phyloP scores from a whole-genome alignment of 495 filamentous ascomycete species.

The Penicillium arizonense region DNA sequence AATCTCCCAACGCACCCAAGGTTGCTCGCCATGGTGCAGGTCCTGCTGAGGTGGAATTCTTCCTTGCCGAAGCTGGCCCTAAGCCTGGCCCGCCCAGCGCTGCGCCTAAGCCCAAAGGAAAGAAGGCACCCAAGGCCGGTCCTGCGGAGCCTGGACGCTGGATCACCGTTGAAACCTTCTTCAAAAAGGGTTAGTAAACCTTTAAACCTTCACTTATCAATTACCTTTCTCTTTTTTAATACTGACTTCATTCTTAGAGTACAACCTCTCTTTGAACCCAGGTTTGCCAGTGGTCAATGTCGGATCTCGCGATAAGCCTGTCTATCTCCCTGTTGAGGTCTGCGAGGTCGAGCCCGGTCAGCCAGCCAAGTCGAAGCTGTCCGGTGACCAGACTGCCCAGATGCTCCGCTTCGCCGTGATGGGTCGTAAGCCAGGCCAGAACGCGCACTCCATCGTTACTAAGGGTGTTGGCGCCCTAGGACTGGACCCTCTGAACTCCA shows the following conservation, averaged over 20 bases:
- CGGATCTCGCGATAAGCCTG: conserved; percentile 55
- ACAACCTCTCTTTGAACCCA: conserved; percentile 40
- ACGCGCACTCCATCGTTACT: conserved; percentile 62
- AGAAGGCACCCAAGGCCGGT: conserved; percentile 29
- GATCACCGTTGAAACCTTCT: conserved; percentile 52
- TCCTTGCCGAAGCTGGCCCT: conserved; percentile 24
- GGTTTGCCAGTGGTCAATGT: conserved; percentile 67
- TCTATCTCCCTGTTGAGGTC: conserved; percentile 66
- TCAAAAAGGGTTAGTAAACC: conserved; percentile 41
- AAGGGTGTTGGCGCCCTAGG: conserved; percentile 52
- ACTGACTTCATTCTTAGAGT: conserved; percentile 26
- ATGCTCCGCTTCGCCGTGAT: conserved; percentile 71
- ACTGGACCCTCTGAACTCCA: conserved; percentile 29
- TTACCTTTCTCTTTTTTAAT: not conserved
- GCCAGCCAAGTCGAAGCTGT: conserved; percentile 53
- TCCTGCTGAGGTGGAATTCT: conserved; percentile 48
- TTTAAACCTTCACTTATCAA: not conserved
- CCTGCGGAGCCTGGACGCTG: conserved; percentile 38
- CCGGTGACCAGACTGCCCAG: conserved; percentile 50
- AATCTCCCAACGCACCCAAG: conserved; percentile 29
- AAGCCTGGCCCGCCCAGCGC: conserved; percentile 1
- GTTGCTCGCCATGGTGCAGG: conserved; percentile 36
- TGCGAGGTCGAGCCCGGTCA: conserved; percentile 68
- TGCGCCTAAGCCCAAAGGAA: conserved; percentile 15
- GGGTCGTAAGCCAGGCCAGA: conserved; percentile 55